phyloP scores from a whole-genome alignment of 2,329 filamentous ascomycete species.

The Clonostachys rosea region DNA sequence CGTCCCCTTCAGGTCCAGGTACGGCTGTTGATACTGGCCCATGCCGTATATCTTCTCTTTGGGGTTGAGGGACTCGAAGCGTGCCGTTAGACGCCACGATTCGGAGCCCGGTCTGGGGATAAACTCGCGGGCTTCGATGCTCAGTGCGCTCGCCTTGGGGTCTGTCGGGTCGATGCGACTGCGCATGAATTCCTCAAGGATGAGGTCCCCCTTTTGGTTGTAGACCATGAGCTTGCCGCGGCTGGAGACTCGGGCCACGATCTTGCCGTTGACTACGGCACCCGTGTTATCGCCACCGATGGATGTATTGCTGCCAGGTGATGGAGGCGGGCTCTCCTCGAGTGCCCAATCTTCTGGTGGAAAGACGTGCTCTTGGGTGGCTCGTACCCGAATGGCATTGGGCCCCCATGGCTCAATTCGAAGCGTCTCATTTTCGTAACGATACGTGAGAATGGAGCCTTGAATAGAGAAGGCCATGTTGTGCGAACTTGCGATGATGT shows the following conservation, averaged over 20 bases:
- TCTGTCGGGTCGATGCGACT: slow-evolving; percentile 29
- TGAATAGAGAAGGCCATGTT: too few relatives aligned
- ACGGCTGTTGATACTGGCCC: slow-evolving; percentile 64
- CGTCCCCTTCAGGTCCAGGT: slow-evolving; percentile 56
- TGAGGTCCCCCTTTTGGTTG: slow-evolving; percentile 14
- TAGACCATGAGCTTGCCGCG: slow-evolving; percentile 20
- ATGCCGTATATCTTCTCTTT: slow-evolving; percentile 63
- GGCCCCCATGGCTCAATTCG: slow-evolving; percentile 44
- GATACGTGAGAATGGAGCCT: slow-evolving; percentile 11
- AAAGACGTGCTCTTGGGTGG: slow-evolving; percentile 30
- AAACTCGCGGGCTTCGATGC: slow-evolving; percentile 54
- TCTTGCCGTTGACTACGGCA: slow-evolving; percentile 19
- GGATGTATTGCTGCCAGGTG: background rate
- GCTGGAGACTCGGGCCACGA: slow-evolving; percentile 16
- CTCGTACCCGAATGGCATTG: slow-evolving; percentile 39
- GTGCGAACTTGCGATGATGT: too few relatives aligned
- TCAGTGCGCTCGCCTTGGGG: slow-evolving; percentile 53
- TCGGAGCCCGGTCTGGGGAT: slow-evolving; percentile 38
- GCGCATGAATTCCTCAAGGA: slow-evolving; percentile 23
- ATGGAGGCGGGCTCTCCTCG: slow-evolving; percentile 6
- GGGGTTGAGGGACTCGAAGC: slow-evolving; percentile 49
- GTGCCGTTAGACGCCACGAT: slow-evolving; percentile 49
- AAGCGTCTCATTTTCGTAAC: slow-evolving; percentile 37
- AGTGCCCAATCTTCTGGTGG: slow-evolving; percentile 31
- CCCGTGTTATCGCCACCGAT: slow-evolving; percentile 9